Base-by-base conservation (phyloP, 2,329 filamentous ascomycete species). In the Colletotrichum brevisporum region DNA sequence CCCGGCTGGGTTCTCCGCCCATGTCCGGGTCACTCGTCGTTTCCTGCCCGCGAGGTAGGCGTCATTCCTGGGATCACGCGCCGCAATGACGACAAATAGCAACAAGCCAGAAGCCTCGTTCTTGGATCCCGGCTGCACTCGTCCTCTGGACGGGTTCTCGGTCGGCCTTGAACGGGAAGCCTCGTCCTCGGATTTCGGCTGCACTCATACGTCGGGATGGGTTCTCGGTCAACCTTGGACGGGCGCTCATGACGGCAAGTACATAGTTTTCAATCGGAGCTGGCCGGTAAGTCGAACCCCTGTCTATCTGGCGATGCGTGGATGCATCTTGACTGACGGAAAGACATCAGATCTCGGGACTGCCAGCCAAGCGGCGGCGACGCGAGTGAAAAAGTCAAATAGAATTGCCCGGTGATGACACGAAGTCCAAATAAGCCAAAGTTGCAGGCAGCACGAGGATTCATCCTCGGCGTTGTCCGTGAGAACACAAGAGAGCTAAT, bases 261-360 rank as follows among this genome's bases (percentile, higher is more conserved):
- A 74, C 61, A 77, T 80, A 81, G 79, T 81, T 81, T 81, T 81
- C 79, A 81, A 81, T 80, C 79, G 72, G 79, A 81, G 78, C 75
- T 69, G 74, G 70, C 69, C 59, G 58, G 67, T 70, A 68, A 24
- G 67, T 45, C 15, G 16, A 63, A 8, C 9, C 15, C 41, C 13
- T 3, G 4, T 5, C 31, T 10, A 36, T 36, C 2, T 36, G 31
- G 8, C 8, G 31, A 3, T 36, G 6, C 10, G 21, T 24, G 21
- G 10, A 8, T 36, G 31, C 31, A 36, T 36, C 31, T 36, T 26
- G 31, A 18, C 66, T 60, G n/a, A 52, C 45, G 15, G 18, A 10
- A 43, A 43, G 13, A n/a, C 18, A 59, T 39, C 53, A 69, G 69
- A 50, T 69, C 18, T 63, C 52, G 47, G 61, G 52, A 58, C 57